A percentile compares a stretch with the other conserved stretches of the same genome.
phyloP scores from a whole-genome alignment of 2,329 filamentous ascomycete genomes.

The Tolypocladium guangdongense region DNA sequence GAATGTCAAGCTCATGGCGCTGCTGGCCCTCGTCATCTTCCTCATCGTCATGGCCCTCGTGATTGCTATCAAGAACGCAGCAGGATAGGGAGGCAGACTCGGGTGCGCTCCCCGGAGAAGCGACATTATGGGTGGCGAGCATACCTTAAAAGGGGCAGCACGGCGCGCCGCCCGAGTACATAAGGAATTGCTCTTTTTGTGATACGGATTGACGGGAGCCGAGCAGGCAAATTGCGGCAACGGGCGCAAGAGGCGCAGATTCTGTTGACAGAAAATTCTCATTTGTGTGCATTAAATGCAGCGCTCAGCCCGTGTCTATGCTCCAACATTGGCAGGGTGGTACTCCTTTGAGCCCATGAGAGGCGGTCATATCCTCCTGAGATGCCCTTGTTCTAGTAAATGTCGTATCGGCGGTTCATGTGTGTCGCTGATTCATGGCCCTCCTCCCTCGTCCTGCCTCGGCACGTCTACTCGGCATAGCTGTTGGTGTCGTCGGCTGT shows the following conservation, averaged over 20 bases:
- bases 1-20: slow-evolving; percentile 87
- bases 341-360: not conserved
- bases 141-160: not conserved
- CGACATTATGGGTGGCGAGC: not conserved
- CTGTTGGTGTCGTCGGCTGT: not conserved
- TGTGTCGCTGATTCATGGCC: not conserved
- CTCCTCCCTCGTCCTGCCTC: not conserved
- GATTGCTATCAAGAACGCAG: slow-evolving; percentile 37
- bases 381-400: not conserved
- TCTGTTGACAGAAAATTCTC: not conserved
- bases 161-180: not conserved
- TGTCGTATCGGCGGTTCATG: not conserved
- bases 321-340: not conserved
- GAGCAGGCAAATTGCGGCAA: not conserved
- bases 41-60: slow-evolving; percentile 46
- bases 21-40: slow-evolving; percentile 59
- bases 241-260: not conserved
- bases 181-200: not conserved
- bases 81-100: not conserved
- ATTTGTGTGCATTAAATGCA: not conserved
- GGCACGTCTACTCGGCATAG: not conserved
- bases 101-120: not conserved
- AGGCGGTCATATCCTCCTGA: not conserved
- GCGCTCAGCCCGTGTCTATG: not conserved
- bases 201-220: not conserved